Evolutionary conservation across 768 basidiomycete genomes (phyloP).

Genomic region (Boletus coccyginus): DNA sequence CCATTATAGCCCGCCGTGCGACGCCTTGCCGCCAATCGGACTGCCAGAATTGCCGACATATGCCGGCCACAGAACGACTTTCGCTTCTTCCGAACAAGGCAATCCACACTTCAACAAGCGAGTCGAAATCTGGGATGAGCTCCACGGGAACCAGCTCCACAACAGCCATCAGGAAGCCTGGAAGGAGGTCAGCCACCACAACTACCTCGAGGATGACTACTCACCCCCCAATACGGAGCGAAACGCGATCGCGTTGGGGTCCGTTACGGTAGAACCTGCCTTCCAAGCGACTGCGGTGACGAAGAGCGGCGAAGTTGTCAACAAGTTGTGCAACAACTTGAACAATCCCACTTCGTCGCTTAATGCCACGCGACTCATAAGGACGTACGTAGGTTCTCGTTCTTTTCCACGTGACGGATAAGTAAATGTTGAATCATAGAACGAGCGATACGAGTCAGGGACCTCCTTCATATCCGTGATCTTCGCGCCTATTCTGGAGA

Average conservation of each 20-base stretch:
- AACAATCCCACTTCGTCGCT: slow-evolving; percentile 60
- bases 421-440: slow-evolving; percentile 53
- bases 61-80: slow-evolving; percentile 55
- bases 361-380: slow-evolving; percentile 62
- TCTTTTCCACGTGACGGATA: slow-evolving; percentile 48
- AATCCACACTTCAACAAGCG: slow-evolving; percentile 73
- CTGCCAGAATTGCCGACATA: slow-evolving; percentile 83
- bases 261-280: slow-evolving; percentile 63
- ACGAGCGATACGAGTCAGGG: slow-evolving; percentile 50
- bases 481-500: slow-evolving; percentile 56
- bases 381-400: slow-evolving; percentile 49
- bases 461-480: slow-evolving; percentile 48
- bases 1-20: slow-evolving; percentile 76
- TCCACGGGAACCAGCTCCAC: slow-evolving; percentile 76
- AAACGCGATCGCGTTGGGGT: slow-evolving; percentile 75
- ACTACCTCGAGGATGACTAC: slow-evolving; percentile 8
- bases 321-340: slow-evolving; percentile 49
- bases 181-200: slow-evolving; percentile 1
- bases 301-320: slow-evolving; percentile 73
- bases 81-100: slow-evolving; percentile 75
- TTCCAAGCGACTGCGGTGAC: slow-evolving; percentile 72
- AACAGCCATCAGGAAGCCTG: slow-evolving; percentile 75
- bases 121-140: slow-evolving; percentile 70
- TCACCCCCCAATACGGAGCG: slow-evolving; percentile 83
- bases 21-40: slow-evolving; percentile 66